Evolutionary conservation across 208 protist species (phyloP), one percentile per base, ranked within the genome.

Genomic region (Trypanosoma boissoni): DNA sequence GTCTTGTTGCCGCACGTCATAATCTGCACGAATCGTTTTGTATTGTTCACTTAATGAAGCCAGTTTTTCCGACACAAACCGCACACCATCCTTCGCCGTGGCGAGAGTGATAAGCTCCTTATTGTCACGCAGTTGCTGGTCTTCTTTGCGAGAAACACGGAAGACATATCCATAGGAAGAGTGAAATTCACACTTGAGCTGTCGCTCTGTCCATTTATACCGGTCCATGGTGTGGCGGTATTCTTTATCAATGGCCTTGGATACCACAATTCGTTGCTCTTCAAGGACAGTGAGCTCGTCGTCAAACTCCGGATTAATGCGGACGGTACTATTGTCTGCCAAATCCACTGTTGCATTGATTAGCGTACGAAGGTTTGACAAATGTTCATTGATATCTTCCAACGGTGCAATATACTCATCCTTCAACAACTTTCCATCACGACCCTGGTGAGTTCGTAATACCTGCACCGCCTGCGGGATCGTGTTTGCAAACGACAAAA

Each of bases 271-370:
- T n/a, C 89, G 78, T 55, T 97, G 72, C 7, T 76, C 66, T 39
- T 95, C 76, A 43, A 98, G 72, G 51, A 62, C 73, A 48, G 79
- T 64, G 9, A 99, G 83, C n/a, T 92, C 81, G 45, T 96, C 93
- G 65, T 98, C 94, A 65, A 98, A 98, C 26, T 77, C 58, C n/a
- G 95, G 70, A 44, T 96, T 92, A 66, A 99, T 98, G 29, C 86
- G 83, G 2, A 63, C 71, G 10, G 56, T 62, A 39, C 86, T 79
- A 52, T 83, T 74, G 64, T 95, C 86, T 49, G 67, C 73, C 20
- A 92, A 80, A 65, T 95, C 86, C 28, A 95, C 75, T 9, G 82
- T 93, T 8, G 78, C 72, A 57, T 78, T 74, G 42, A 96, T 96
- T 24, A 97, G 79, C 8, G 71, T 84, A 26, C 74, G 74, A 37